phyloP scores from a whole-genome alignment of 495 filamentous ascomycete genomes.

The Oleoguttula mirabilis region DNA sequence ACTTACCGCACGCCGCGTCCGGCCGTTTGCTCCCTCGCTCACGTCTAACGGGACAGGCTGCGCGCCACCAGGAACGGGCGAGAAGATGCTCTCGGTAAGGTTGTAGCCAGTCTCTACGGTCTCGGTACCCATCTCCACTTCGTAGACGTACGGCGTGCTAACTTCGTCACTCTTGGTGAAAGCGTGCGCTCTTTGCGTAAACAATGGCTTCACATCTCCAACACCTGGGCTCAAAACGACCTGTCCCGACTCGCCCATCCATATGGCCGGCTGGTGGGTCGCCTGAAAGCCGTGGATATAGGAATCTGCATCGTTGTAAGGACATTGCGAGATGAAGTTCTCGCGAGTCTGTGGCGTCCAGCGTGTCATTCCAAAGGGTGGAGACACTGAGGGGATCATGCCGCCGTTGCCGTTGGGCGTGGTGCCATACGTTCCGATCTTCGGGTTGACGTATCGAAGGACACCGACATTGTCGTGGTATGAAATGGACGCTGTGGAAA shows the following conservation, averaged over 20 bases:
- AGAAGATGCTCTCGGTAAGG: slow-evolving; percentile 18
- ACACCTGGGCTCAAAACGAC: slow-evolving; percentile 15
- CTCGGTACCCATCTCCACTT: slow-evolving; percentile 12
- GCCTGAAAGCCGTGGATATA: slow-evolving; percentile 19
- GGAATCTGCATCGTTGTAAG: slow-evolving; percentile 13
- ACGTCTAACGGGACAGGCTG: slow-evolving; percentile 14
- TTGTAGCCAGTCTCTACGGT: slow-evolving; percentile 9
- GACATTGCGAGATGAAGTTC: slow-evolving; percentile 21
- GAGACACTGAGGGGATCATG: slow-evolving; percentile 19
- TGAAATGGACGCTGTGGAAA: no score
- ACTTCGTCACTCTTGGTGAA: slow-evolving; percentile 14
- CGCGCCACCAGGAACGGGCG: slow-evolving; percentile 16
- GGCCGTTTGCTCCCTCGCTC: slow-evolving; percentile 15
- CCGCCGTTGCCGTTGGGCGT: slow-evolving; percentile 19
- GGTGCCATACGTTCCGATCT: slow-evolving; percentile 18
- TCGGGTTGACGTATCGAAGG: slow-evolving; percentile 19
- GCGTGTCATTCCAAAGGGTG: slow-evolving; percentile 20
- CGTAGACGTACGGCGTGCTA: slow-evolving; percentile 21
- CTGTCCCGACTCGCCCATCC: slow-evolving; percentile 21
- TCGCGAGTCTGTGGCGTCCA: slow-evolving; percentile 20
- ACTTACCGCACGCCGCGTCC: slow-evolving; percentile 14
- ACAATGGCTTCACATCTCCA: slow-evolving; percentile 16
- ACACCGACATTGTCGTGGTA: slow-evolving; percentile 19
- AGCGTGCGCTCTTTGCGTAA: slow-evolving; percentile 14
- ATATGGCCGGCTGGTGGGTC: slow-evolving; percentile 20